Percentiles rank a stretch among this genome's conserved stretches.
phyloP scores from a whole-genome alignment of 495 filamentous ascomycete species.

The Echria macrotheca region DNA sequence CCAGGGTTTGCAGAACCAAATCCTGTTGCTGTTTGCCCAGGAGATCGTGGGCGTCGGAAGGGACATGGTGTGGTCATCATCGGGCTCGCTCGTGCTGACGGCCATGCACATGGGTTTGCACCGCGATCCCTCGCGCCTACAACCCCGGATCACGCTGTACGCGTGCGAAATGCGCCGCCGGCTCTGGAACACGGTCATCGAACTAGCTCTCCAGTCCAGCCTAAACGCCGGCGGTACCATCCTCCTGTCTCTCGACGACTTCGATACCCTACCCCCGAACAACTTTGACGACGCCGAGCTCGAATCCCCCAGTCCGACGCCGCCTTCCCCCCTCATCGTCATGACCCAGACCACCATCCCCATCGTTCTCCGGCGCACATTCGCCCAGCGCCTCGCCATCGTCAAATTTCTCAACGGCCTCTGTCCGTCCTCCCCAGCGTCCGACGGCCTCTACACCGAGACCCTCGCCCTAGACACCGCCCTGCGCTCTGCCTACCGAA shows the following conservation, averaged over 20 bases:
- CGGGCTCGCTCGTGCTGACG: slow-evolving; percentile 14
- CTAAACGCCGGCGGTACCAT: slow-evolving; percentile 51
- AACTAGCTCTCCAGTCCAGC: slow-evolving; percentile 49
- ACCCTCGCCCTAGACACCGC: slow-evolving; percentile 25
- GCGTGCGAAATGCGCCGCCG: slow-evolving; percentile 55
- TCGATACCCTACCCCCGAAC: slow-evolving; percentile 44
- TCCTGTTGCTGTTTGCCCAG: slow-evolving; percentile 19
- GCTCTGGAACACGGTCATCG: slow-evolving; percentile 58
- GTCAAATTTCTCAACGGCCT: slow-evolving; percentile 45
- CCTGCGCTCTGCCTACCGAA: slow-evolving; percentile 31
- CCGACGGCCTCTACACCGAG: slow-evolving; percentile 27
- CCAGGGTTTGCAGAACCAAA: slow-evolving; percentile 11
- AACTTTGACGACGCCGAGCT: slow-evolving; percentile 46
- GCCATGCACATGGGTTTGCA: slow-evolving; percentile 27
- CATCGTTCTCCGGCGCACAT: slow-evolving; percentile 39
- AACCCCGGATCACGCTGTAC: slow-evolving; percentile 25
- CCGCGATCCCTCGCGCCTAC: slow-evolving; percentile 16
- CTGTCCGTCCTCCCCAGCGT: too few species aligned
- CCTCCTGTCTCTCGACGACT: slow-evolving; percentile 35
- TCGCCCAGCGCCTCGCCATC: slow-evolving; percentile 42
- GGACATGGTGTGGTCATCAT: slow-evolving; percentile 17
- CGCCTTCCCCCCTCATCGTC: not conserved
- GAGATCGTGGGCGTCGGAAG: slow-evolving; percentile 15
- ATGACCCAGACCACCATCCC: slow-evolving; percentile 42
- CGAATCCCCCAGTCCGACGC: not conserved